These are phyloP conservation scores for Fremontodendron californicum DNA, from an alignment of 345 rosid genomes.

Conservation along the genomic window DNA sequence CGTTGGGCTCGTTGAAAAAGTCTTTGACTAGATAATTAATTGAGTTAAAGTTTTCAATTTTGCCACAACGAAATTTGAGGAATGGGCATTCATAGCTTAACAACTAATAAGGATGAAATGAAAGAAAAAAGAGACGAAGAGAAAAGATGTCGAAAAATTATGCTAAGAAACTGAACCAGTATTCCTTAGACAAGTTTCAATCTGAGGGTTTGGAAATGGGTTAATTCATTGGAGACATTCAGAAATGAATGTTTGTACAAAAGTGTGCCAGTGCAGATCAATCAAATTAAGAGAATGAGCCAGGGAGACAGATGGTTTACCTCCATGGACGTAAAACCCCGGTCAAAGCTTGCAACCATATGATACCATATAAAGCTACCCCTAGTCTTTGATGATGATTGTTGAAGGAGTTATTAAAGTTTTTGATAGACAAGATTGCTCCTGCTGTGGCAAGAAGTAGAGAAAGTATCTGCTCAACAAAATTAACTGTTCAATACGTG, in stretches of 20 bases:
- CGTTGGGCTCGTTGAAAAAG: no score
- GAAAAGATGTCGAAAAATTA: no score
- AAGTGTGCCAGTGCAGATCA: no score
- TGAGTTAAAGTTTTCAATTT: no score
- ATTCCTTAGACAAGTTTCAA: not conserved
- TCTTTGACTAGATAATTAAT: no score
- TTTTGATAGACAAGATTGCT: constrained; percentile 69
- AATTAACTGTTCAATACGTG: not conserved
- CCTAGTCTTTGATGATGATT: constrained; percentile 85
- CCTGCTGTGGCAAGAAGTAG: constrained; percentile 64
- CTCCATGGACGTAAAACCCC: constrained; percentile 64
- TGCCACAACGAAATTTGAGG: no score
- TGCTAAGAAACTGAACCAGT: no score
- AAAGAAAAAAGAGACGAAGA: no score
- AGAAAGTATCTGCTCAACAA: constrained; percentile 47
- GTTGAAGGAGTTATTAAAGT: constrained; percentile 66
- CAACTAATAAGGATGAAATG: no score
- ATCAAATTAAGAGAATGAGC: no score
- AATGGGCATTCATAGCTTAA: no score
- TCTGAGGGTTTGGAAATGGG: not conserved
- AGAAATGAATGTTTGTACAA: not conserved
- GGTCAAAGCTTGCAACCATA: constrained; percentile 70
- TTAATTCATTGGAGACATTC: not conserved
- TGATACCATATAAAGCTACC: constrained; percentile 54
- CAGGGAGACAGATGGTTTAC: constrained; percentile 25